Evolutionary conservation across 2,329 filamentous ascomycete genomes (phyloP).

Genomic region (Penicillium sp.): DNA sequence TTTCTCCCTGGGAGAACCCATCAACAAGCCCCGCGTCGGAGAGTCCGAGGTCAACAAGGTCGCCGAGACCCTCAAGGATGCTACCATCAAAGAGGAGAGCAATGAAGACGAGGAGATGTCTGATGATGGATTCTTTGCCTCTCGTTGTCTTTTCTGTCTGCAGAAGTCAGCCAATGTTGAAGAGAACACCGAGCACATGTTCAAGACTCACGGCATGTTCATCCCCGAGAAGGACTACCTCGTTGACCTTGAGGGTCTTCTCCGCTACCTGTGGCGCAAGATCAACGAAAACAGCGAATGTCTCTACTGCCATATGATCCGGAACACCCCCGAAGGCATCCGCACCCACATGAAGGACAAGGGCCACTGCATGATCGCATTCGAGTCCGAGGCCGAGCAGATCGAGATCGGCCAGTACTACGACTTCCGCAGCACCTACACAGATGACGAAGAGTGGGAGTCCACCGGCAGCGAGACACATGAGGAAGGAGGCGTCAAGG

Average conservation of each 20-base stretch:
- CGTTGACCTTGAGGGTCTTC: slow-evolving; percentile 68
- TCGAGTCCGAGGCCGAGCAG: slow-evolving; percentile 77
- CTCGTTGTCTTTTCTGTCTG: slow-evolving; percentile 81
- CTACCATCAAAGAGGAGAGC: slow-evolving; percentile 38
- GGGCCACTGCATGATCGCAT: slow-evolving; percentile 93
- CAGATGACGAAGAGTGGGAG: slow-evolving; percentile 63
- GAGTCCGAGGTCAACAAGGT: slow-evolving; percentile 67
- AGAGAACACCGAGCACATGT: slow-evolving; percentile 80
- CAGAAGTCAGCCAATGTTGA: slow-evolving; percentile 70
- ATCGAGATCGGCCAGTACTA: slow-evolving; percentile 93
- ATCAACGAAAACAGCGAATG: slow-evolving; percentile 75
- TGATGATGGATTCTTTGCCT: slow-evolving; percentile 43
- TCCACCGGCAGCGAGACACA: too few relatives aligned
- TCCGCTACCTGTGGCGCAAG: slow-evolving; percentile 69
- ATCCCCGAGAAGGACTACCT: slow-evolving; percentile 82
- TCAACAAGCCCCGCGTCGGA: slow-evolving; percentile 48
- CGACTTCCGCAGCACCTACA: slow-evolving; percentile 92
- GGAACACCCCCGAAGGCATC: slow-evolving; percentile 66
- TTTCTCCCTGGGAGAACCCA: slow-evolving; percentile 78
- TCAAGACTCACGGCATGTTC: slow-evolving; percentile 86
- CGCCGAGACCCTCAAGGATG: slow-evolving; percentile 64
- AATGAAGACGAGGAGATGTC: slow-evolving; percentile 45
- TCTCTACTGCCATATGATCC: slow-evolving; percentile 74
- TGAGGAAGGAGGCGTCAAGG: slow-evolving; percentile 57
- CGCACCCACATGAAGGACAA: slow-evolving; percentile 98